Evolutionary conservation across 192 early-diverging fungal genomes (phyloP), one percentile per base, ranked within the genome.

Genomic region (Martensiomyces pterosporus): DNA sequence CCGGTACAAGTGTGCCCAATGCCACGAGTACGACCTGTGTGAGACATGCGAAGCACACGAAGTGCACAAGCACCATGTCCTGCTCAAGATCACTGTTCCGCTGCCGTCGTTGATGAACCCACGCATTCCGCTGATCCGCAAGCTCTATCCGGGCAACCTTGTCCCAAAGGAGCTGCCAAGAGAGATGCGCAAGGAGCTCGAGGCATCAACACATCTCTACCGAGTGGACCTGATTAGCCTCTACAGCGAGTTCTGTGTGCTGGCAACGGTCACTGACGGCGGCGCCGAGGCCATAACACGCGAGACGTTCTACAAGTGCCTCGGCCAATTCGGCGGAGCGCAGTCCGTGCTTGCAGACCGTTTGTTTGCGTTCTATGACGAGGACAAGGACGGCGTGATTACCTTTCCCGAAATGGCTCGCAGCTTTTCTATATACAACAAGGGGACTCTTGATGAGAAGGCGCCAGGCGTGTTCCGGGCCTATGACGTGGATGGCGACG

Each of bases 1-100:
- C 15, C 83, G 96, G 2, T 97, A 86, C 80, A 93, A 91, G 56
- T 98, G 96, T 57, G 85, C 88, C 24, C 93, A 97, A 48, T 98
- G 96, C 51, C 79, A 88, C 34, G 90, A 93, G 45, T 90, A 81
- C 53, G 96, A 98, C 75, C 63, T 98, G 12, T 98, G 96, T 64
- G 88, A 91, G 48, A 60, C 77, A 3, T 98, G 96, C 67, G 95
- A 98, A 58, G 87, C 87, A 4, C 82, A 91, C 27, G 67, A 78
- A 24, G 76, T 77, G 1, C 95, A 98, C 57, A 68, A 76, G 18
- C 88, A 91, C 12, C 95, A 98, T 44, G 76, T 88, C 2, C 86
- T 96, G 68, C 72, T 95, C 35, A 94, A 97, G 52, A 91, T 98
- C 39, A 55, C 86, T 5, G 84, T 98, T 49, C 90, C 95, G 1